Percentiles rank a stretch among this genome's conserved stretches.
Conservation (phyloP, 306 rosid genomes). For the Argentina anserina region DNA sequence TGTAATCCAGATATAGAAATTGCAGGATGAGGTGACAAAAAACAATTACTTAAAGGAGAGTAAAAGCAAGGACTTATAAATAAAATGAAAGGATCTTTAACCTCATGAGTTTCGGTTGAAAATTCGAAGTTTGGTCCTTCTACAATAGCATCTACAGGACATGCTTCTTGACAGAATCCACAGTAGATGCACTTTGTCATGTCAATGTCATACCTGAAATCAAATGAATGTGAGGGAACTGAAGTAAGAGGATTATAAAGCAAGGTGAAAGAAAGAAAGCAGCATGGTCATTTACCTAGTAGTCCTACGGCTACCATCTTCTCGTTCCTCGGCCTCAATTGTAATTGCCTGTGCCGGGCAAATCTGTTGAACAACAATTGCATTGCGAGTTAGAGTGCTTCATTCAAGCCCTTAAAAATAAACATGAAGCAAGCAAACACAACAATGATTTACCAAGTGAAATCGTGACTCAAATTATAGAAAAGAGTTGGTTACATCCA, state of each 20-base stretch:
- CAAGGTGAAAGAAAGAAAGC: neutral
- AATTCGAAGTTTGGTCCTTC: conserved; percentile 99
- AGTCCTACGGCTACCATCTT: conserved; percentile 99
- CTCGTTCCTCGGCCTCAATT: conserved; percentile 98
- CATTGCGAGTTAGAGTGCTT: conserved; percentile 8
- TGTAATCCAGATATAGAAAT: conserved; percentile 24
- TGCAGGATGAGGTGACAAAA: neutral
- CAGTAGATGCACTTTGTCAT: conserved; percentile 99
- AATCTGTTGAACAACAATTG: conserved; percentile 39
- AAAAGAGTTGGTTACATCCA: neutral
- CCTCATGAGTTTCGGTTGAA: conserved; percentile 98
- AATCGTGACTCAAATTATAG: neutral
- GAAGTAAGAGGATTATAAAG: neutral
- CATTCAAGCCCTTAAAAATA: neutral
- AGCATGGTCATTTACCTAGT: conserved; percentile 58
- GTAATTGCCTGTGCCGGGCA: conserved; percentile 99
- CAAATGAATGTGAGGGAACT: conserved; percentile 20
- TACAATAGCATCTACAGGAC: conserved; percentile 99
- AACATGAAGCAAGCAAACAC: neutral
- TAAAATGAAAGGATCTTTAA: conserved; percentile 26
- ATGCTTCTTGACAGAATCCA: conserved; percentile 99
- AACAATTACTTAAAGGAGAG: neutral
- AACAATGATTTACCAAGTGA: neutral
- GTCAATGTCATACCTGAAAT: conserved; percentile 94
- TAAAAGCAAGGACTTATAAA: neutral